Evolutionary conservation across 2,329 filamentous ascomycete genomes (phyloP).

Genomic region (Neonectria coccinea): DNA sequence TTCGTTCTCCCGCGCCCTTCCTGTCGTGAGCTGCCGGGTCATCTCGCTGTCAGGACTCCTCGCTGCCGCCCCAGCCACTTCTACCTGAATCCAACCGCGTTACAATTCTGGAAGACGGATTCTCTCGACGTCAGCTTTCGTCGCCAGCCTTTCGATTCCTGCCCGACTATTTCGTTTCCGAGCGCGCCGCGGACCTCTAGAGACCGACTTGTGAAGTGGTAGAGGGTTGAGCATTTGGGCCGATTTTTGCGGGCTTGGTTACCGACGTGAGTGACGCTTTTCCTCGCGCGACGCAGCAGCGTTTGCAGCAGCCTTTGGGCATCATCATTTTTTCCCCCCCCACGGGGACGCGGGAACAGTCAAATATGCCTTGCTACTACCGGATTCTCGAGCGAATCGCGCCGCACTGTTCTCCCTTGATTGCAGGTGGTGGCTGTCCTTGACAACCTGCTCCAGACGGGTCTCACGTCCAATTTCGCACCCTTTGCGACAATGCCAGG

Average conservation of each 20-base stretch:
- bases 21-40: slow-evolving; percentile 12
- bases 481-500: slow-evolving; percentile 20
- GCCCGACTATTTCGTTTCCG: slow-evolving; percentile 34
- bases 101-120: slow-evolving; percentile 38
- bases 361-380: background rate
- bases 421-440: slow-evolving; percentile 2
- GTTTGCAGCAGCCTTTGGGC: slow-evolving; percentile 23
- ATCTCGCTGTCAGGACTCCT: slow-evolving; percentile 28
- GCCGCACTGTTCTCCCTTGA: background rate
- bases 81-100: slow-evolving; percentile 36
- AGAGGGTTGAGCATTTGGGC: slow-evolving; percentile 43
- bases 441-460: slow-evolving; percentile 12
- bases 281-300: slow-evolving; percentile 29
- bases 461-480: slow-evolving; percentile 4
- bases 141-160: slow-evolving; percentile 28
- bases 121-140: slow-evolving; percentile 26
- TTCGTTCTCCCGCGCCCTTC: slow-evolving; percentile 25
- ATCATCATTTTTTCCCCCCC: slow-evolving; percentile 1
- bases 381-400: background rate
- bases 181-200: slow-evolving; percentile 38
- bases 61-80: slow-evolving; percentile 34
- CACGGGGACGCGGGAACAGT: slow-evolving; percentile 14
- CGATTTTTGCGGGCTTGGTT: slow-evolving; percentile 37
- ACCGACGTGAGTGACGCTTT: slow-evolving; percentile 43
- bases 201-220: slow-evolving; percentile 44